A percentile compares a stretch with the other conserved stretches of the same genome.
These are phyloP conservation scores for Aeminium ludgeri DNA, from an alignment of 495 filamentous ascomycete species.

Conservation along the genomic window DNA sequence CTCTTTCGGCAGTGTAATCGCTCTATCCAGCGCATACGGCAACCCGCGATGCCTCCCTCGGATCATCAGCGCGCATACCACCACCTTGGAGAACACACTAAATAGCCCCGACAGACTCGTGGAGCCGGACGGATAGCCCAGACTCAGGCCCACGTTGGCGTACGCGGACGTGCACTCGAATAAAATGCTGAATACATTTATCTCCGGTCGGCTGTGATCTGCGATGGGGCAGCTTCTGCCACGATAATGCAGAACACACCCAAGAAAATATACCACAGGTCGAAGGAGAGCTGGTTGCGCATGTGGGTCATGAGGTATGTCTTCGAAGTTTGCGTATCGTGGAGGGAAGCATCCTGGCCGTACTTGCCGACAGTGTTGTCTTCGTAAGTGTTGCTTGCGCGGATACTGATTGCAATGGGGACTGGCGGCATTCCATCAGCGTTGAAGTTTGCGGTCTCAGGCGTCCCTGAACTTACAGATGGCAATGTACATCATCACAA, in stretches of 20 bases:
- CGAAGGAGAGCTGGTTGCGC: slow-evolving; percentile 75
- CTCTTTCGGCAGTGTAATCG: slow-evolving; percentile 70
- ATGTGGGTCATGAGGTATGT: slow-evolving; percentile 76
- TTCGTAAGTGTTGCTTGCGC: slow-evolving; percentile 88
- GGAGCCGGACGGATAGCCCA: slow-evolving; percentile 62
- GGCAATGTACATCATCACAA: slow-evolving; percentile 99
- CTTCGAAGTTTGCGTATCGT: slow-evolving; percentile 34
- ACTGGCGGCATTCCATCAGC: slow-evolving; percentile 17
- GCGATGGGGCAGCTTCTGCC: slow-evolving; percentile 53
- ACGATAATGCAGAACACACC: slow-evolving; percentile 80
- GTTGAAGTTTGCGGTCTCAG: no score
- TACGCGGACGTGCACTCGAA: slow-evolving; percentile 90
- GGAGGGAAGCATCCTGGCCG: slow-evolving; percentile 26
- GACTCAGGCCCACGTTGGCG: slow-evolving; percentile 78
- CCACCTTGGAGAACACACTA: slow-evolving; percentile 62
- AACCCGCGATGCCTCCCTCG: slow-evolving; percentile 84
- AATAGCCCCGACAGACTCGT: slow-evolving; percentile 71
- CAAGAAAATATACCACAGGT: slow-evolving; percentile 85
- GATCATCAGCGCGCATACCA: slow-evolving; percentile 86
- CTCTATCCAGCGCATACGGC: slow-evolving; percentile 80
- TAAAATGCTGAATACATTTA: slow-evolving; percentile 65
- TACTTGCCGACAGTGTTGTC: slow-evolving; percentile 83
- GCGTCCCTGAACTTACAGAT: slow-evolving; percentile 34
- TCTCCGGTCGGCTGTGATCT: slow-evolving; percentile 37
- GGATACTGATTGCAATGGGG: slow-evolving; percentile 81